Evolutionary conservation across 495 filamentous ascomycete species (phyloP).

Genomic region (Aspergillus campestris): DNA sequence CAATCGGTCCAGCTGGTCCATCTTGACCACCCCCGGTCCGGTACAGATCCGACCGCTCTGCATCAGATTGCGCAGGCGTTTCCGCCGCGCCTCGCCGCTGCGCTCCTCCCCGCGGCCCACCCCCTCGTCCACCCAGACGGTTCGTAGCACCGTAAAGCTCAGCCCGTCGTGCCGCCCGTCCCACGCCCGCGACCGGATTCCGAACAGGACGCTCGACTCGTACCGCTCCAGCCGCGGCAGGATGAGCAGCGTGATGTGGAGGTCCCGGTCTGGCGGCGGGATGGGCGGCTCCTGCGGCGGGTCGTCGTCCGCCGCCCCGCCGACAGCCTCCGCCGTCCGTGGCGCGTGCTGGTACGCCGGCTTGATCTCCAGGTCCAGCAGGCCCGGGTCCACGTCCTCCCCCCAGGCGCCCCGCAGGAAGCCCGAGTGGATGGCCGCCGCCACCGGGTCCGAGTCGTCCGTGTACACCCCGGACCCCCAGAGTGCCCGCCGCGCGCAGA

Average conservation of each 20-base stretch:
- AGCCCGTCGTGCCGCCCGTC: conserved; percentile 66
- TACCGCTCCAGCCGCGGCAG: conserved; percentile 74
- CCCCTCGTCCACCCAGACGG: conserved; percentile 75
- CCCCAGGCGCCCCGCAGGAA: conserved; percentile 86
- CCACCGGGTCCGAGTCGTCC: conserved; percentile 89
- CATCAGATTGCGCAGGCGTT: conserved; percentile 44
- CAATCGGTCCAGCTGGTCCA: conserved; percentile 38
- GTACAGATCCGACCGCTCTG: conserved; percentile 42
- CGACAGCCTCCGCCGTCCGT: conserved; percentile 18
- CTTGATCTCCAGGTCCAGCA: conserved; percentile 57
- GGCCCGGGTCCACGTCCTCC: conserved; percentile 57
- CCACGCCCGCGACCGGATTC: conserved; percentile 72
- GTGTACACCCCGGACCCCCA: conserved; percentile 96
- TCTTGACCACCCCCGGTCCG: conserved; percentile 32
- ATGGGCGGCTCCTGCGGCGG: conserved; percentile 31
- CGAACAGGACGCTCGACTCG: conserved; percentile 60
- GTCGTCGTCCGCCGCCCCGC: conserved; percentile 14
- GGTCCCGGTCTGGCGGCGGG: conserved; percentile 52
- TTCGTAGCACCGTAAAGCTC: conserved; percentile 71
- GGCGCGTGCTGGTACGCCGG: conserved; percentile 33
- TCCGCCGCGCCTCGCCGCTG: conserved; percentile 51
- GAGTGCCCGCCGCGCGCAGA: conserved; percentile 65
- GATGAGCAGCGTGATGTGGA: conserved; percentile 78
- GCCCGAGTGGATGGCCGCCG: conserved; percentile 86
- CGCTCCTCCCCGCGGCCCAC: conserved; percentile 58